Base-by-base conservation (phyloP, 768 basidiomycete genomes). In the Dentipellis fragilis region DNA sequence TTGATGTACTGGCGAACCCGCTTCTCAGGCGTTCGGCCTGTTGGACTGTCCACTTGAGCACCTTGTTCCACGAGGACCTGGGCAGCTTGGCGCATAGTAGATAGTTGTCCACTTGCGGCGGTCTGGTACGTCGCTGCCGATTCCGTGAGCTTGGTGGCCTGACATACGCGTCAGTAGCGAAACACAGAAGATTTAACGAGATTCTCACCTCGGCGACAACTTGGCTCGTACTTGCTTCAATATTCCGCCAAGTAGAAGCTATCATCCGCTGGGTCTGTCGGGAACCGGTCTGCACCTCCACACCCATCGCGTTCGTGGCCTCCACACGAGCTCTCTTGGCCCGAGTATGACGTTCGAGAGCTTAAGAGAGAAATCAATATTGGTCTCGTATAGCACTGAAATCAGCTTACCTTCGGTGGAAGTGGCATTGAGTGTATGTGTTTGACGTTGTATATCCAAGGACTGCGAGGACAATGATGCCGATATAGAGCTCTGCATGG, bases 1-100 rank as follows among this genome's bases (percentile, higher is more conserved):
- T 87, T 85, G 6, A 75, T 73, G 57, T 84, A 84, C 57, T 84
- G 73, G 82, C 86, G 87, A 34, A 69, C 68, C 35, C 87, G 83
- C 72, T 89, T 91, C 48, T 80, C 80, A 37, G 91, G 91, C 3
- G 90, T 93, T 54, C 71, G 70, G 5, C 90, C 90, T 12, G 84
- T 88, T 1, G 86, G 70, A 19, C 70, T 65, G 63, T 92, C 90
- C 54, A 81, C 80, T 55, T 71, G 77, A 8, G 78, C 72, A 9
- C 83, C 88, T 54, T 82, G 73, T 29, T 81, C 77, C 7, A 75
- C 65, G 19, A 91, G 69, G 12, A 72, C 68, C 34, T 75, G 71
- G 2, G 77, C 77, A 1, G 78, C 77, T 19, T 75, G 71, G 46
- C 78, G 77, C 19, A 87, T 66, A 4, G 72, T 66, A 4, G 73